Evolutionary conservation across 768 basidiomycete species (phyloP).

Genomic region (Brasilioporus rufonigricans): DNA sequence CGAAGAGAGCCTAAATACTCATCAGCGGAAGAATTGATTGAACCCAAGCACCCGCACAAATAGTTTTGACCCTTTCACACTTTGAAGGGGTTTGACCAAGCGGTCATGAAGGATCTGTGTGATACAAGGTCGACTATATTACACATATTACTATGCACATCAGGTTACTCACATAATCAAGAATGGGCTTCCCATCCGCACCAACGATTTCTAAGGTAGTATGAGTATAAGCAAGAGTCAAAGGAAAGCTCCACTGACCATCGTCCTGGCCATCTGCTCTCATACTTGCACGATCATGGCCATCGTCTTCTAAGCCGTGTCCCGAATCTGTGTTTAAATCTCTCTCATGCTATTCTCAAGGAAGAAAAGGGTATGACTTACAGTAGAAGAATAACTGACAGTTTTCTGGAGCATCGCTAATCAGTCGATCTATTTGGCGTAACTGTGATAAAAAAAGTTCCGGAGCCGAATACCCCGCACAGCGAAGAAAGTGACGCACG

Average conservation of each 20-base stretch:
- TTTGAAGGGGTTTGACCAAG: conserved; percentile 19
- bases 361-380: conserved; percentile 21
- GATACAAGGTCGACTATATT: neutral
- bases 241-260: conserved; percentile 30
- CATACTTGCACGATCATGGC: conserved; percentile 25
- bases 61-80: conserved; percentile 17
- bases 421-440: conserved; percentile 41
- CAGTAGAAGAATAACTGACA: conserved; percentile 58
- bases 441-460: conserved; percentile 22
- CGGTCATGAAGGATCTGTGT: conserved; percentile 19
- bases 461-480: neutral
- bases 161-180: conserved; percentile 19
- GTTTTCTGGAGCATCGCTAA: conserved; percentile 39
- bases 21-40: neutral
- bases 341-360: neutral
- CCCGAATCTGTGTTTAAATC: conserved; percentile 16
- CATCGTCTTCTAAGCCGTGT: conserved; percentile 18
- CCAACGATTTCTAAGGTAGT: conserved; percentile 18
- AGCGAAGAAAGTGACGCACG: conserved; percentile 28
- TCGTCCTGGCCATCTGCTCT: conserved; percentile 52
- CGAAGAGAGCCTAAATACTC: conserved; percentile 22
- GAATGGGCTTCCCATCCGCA: conserved; percentile 19
- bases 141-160: neutral
- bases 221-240: neutral
- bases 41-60: conserved; percentile 10